Evolutionary conservation across 441 rosid species (phyloP).

Genomic region (Aquilaria agallochum): DNA sequence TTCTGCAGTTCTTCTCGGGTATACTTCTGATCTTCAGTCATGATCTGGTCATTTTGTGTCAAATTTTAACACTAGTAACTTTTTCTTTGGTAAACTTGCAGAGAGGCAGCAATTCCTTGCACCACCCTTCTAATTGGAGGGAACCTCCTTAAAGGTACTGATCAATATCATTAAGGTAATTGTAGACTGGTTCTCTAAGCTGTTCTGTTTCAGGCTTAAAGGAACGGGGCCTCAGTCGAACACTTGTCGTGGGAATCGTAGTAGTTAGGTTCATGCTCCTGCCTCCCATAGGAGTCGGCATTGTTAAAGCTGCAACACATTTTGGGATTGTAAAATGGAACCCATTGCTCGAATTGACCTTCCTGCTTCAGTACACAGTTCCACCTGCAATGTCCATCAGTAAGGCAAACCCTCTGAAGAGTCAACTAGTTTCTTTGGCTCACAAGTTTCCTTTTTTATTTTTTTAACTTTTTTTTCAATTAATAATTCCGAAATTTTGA

Average conservation of each 20-base stretch:
- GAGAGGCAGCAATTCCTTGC: constrained; percentile 25
- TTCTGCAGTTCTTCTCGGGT: constrained; percentile 26
- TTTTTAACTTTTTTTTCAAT: too few relatives aligned
- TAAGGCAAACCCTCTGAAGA: too few relatives aligned
- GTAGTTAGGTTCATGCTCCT: constrained; percentile 13
- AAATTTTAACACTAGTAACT: background rate
- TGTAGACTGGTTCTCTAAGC: background rate
- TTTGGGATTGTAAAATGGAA: constrained; percentile 24
- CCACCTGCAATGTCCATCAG: constrained; percentile 21
- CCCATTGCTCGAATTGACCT: constrained; percentile 22
- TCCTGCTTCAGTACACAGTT: constrained; percentile 25
- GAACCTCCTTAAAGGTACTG: constrained; percentile 24
- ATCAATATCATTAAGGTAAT: too few relatives aligned
- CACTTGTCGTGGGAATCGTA: constrained; percentile 16
- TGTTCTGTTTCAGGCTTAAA: constrained; percentile 14
- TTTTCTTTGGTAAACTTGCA: background rate
- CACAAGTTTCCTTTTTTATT: too few relatives aligned
- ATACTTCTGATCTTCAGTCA: background rate
- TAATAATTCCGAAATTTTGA: too few relatives aligned
- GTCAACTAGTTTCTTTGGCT: too few relatives aligned
- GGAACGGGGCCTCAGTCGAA: constrained; percentile 4
- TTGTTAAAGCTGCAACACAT: constrained; percentile 18
- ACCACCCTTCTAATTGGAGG: constrained; percentile 27
- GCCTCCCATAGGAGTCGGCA: constrained; percentile 19
- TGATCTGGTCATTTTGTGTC: background rate